These are phyloP conservation scores for Coccinonectria pachysandricola DNA, from an alignment of 2,329 filamentous ascomycete species.

Conservation along the genomic window DNA sequence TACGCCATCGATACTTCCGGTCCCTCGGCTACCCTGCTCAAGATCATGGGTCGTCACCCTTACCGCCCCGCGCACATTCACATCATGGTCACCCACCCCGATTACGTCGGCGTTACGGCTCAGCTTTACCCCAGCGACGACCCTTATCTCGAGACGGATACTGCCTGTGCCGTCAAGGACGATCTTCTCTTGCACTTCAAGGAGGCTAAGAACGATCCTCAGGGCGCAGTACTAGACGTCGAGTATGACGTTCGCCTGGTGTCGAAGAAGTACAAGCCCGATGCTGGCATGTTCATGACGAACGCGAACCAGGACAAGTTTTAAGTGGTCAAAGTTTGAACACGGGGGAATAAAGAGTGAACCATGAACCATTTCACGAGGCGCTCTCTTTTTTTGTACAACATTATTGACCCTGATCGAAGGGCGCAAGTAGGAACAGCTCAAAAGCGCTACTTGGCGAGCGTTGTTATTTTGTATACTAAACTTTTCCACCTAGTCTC, in stretches of 20 bases:
- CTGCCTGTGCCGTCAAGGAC: constrained; percentile 44
- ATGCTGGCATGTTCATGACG: constrained; percentile 18
- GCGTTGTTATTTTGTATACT: too few species aligned
- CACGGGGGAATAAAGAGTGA: too few species aligned
- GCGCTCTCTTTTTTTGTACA: too few species aligned
- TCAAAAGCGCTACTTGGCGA: too few species aligned
- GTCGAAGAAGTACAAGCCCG: constrained; percentile 34
- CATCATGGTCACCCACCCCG: constrained; percentile 47
- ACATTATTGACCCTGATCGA: too few species aligned
- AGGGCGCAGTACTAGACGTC: constrained; percentile 26
- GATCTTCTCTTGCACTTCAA: constrained; percentile 41
- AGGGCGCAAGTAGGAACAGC: too few species aligned
- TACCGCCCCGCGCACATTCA: constrained; percentile 41
- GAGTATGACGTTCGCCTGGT: constrained; percentile 34
- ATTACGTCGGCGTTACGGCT: constrained; percentile 62
- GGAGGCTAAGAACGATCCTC: constrained; percentile 29
- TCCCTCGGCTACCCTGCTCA: constrained; percentile 31
- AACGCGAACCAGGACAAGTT: constrained; percentile 19
- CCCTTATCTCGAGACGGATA: constrained; percentile 45
- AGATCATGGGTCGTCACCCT: constrained; percentile 37
- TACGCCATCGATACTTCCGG: constrained; percentile 61
- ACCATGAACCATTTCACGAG: too few species aligned
- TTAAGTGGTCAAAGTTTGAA: constrained; percentile 5
- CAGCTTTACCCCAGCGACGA: constrained; percentile 66
- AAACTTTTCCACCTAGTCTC: too few species aligned